A percentile compares a stretch with the other conserved stretches of the same genome.
Conservation (phyloP, 225 moss, liverwort and hornwort genomes). For the Physcomitrellopsis africana region DNA sequence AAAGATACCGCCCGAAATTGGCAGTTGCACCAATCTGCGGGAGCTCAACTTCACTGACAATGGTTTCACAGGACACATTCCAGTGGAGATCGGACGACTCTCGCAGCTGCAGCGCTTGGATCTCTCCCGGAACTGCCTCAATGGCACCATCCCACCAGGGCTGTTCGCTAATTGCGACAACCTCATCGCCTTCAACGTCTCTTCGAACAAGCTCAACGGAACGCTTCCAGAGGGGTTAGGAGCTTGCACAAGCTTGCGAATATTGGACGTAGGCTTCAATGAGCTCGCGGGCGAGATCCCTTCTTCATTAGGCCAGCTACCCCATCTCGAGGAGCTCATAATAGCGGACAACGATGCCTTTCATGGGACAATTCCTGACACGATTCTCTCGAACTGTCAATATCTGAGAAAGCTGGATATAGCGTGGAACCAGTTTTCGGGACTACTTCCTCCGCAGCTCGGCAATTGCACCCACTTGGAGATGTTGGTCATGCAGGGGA, state of each 20-base stretch:
- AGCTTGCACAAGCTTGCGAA: constrained; percentile 35
- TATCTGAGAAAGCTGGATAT: constrained; percentile 48
- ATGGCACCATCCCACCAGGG: constrained; percentile 24
- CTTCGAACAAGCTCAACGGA: constrained; percentile 44
- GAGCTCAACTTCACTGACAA: constrained; percentile 36
- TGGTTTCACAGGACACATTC: constrained; percentile 32
- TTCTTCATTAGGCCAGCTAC: constrained; percentile 33
- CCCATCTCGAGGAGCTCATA: constrained; percentile 46
- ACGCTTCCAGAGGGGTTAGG: constrained; percentile 31
- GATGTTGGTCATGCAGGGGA: constrained; percentile 62
- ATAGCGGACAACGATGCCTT: constrained; percentile 37
- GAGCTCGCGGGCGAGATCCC: constrained; percentile 54
- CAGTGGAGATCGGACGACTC: constrained; percentile 32
- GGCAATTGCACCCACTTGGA: constrained; percentile 63
- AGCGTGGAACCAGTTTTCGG: constrained; percentile 52
- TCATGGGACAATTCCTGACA: constrained; percentile 40
- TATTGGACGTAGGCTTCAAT: constrained; percentile 66
- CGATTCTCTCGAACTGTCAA: constrained; percentile 41
- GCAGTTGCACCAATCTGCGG: constrained; percentile 55
- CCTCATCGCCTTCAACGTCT: constrained; percentile 44
- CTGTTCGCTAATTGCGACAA: constrained; percentile 40
- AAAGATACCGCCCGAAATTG: constrained; percentile 57
- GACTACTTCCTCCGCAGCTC: constrained; percentile 54
- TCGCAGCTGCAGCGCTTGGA: constrained; percentile 39
- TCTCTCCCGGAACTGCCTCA: constrained; percentile 42